These are phyloP conservation scores for Hypoxylon sp. DNA, from an alignment of 2,329 filamentous ascomycete genomes.

Conservation along the genomic window DNA sequence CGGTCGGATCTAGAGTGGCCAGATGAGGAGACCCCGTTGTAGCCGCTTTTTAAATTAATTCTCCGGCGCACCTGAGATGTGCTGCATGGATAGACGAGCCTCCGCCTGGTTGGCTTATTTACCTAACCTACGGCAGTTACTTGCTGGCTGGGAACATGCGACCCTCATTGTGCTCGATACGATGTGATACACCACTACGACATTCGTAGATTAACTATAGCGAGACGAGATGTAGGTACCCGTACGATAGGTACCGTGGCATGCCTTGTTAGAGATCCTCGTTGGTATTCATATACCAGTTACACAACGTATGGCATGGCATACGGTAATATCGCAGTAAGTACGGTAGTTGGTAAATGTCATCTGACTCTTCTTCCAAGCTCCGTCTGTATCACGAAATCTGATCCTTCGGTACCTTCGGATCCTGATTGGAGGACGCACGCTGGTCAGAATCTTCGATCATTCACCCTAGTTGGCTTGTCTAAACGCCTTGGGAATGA, in stretches of 20 bases:
- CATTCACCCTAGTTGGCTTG: conserved; percentile 8
- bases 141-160: conserved; percentile 32
- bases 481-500: conserved; percentile 16
- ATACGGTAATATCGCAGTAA: conserved; percentile 29
- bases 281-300: conserved; percentile 19
- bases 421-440: conserved; percentile 27
- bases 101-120: conserved; percentile 41
- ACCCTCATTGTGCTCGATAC: conserved; percentile 23
- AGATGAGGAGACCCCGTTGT: conserved; percentile 40
- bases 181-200: conserved; percentile 29
- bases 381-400: conserved; percentile 28
- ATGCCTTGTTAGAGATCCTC: conserved; percentile 19
- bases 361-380: conserved; percentile 35
- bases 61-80: conserved; percentile 44
- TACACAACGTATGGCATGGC: conserved; percentile 25
- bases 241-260: conserved; percentile 27
- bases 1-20: conserved; percentile 37
- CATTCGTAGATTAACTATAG: conserved; percentile 26
- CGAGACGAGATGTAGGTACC: conserved; percentile 39
- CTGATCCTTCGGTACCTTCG: conserved; percentile 27
- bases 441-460: conserved; percentile 7
- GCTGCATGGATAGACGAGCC: conserved; percentile 32
- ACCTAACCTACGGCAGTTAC: conserved; percentile 42
- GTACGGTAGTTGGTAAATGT: conserved; percentile 31
- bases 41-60: conserved; percentile 45